These are phyloP conservation scores for Xylaria nigripes DNA, from an alignment of 495 filamentous ascomycete genomes.

Conservation along the genomic window DNA sequence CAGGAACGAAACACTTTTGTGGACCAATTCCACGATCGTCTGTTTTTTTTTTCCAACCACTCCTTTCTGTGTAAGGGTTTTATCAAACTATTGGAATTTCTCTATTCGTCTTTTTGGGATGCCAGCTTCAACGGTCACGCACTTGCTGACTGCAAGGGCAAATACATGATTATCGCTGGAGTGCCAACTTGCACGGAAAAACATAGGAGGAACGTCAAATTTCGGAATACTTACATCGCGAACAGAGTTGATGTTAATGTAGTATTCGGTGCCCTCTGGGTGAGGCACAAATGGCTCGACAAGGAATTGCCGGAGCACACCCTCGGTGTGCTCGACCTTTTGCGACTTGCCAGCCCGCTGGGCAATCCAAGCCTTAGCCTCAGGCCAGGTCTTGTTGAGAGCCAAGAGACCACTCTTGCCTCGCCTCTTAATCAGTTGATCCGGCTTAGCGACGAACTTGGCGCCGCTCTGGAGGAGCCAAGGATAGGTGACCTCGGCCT, in stretches of 20 bases:
- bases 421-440: constrained; percentile 98
- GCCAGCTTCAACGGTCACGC: constrained; percentile 8
- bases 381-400: constrained; percentile 94
- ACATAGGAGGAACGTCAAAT: not conserved
- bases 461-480: constrained; percentile 76
- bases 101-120: not conserved
- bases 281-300: constrained; percentile 98
- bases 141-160: constrained; percentile 9
- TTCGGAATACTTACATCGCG: constrained; percentile 60
- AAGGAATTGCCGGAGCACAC: constrained; percentile 85
- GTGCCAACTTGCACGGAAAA: constrained; percentile 6
- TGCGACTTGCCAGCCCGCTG: constrained; percentile 83
- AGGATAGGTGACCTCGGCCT: constrained; percentile 90
- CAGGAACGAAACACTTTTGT: not conserved
- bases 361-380: constrained; percentile 88
- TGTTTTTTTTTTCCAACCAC: constrained; percentile 5
- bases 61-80: not conserved
- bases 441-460: constrained; percentile 98
- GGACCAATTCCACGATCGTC: not conserved
- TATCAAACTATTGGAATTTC: not conserved
- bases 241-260: constrained; percentile 94
- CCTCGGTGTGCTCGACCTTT: constrained; percentile 84
- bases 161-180: not conserved
- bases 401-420: constrained; percentile 96
- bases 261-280: constrained; percentile 88